Base-by-base conservation (phyloP, 306 rosid species). In the Dalbergia oliveri region DNA sequence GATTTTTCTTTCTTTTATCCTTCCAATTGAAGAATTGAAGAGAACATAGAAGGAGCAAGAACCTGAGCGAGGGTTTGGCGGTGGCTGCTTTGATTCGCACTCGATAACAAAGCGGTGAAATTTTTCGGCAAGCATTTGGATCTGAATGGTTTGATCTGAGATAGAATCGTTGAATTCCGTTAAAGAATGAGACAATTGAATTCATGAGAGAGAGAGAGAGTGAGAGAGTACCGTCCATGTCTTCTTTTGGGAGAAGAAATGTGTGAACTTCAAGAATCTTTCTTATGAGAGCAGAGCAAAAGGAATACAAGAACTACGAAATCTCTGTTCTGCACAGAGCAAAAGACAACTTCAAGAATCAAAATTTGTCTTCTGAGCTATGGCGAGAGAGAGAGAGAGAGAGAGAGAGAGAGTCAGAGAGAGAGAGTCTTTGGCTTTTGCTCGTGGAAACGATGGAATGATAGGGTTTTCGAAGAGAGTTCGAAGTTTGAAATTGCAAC, bases 141-240 rank as follows among this genome's bases (percentile, higher is more conserved):
- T 84, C 58, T 72, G 83, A 66, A 13, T 23, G 72, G 53, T 53
- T 86, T 56, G 87, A 86, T 89, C 94, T 92, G 80, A 26, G 31
- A 66, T 51, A 84, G 77, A 63, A 57, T 4, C 58, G n/a, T 12
- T 65, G 59, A 72, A 35, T 49, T 62, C 41, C 11, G 26, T 62
- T 13, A 73, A 35, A 16, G 50, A 56, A 63, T 21, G 15, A n/a
- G 59, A 62, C 6, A 67, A 81, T 66, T 67, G 7, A 23, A 37
- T 44, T 26, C 4, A 13, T 63, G 41, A 37, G 9, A 23, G 76
- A 47, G 58, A 41, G 26, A 65, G 18, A 77, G 64, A 65, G 14
- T 54, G 71, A 74, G 79, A 71, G 65, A 15, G 11, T 83, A 89
- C 94, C 94, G 11, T 84, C 86, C 98, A 89, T 83, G 81, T 72